Evolutionary conservation across 495 filamentous ascomycete species (phyloP), one percentile per base, ranked within the genome.

Genomic region (Penicillium longicatenatum): DNA sequence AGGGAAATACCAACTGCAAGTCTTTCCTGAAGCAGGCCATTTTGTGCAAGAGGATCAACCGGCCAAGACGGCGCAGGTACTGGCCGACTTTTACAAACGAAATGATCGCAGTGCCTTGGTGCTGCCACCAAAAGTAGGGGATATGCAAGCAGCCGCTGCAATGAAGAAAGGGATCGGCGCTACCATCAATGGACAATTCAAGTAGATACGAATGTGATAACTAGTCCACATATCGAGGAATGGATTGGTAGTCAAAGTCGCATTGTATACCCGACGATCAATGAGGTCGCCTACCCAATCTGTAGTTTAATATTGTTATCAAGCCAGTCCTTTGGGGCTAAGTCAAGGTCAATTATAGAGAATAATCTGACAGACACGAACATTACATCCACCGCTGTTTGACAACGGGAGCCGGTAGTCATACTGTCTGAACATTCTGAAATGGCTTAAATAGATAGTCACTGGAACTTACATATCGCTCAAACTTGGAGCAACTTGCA

Each of bases 1-100:
- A 91, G 92, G 92, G 0, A 97, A 97, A 78, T 99, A 97, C 68
- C 92, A 96, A 54, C 79, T 99, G 17, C 88, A 96, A 52, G 93
- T 99, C 17, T 87, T 98, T 58, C 95, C 95, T 0, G 90, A 96
- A 71, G 92, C 93, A 6, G 94, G 94, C 0, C 94, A 98, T 71
- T 98, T 97, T 63, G 83, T 99, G 48, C 95, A 98, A 58, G 94
- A 99, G 71, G 94, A 99, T 70, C 82, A 91, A 53, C 92, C 95
- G 1, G 86, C 88, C 58, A 95, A 91, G 77, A 93, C 88, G 26
- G 94, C 95, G 6, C 82, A 84, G 61, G 82, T 86, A 24, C 71
- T 98, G 51, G 92, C 88, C 3, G 95, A 98, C 67, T 98, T 99
- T 63, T 90, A 93, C 65, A 87, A 86, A 62, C 76, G 94, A 29